phyloP scores from a whole-genome alignment of 192 early-diverging fungal genomes.

The Linnemannia hyalina region DNA sequence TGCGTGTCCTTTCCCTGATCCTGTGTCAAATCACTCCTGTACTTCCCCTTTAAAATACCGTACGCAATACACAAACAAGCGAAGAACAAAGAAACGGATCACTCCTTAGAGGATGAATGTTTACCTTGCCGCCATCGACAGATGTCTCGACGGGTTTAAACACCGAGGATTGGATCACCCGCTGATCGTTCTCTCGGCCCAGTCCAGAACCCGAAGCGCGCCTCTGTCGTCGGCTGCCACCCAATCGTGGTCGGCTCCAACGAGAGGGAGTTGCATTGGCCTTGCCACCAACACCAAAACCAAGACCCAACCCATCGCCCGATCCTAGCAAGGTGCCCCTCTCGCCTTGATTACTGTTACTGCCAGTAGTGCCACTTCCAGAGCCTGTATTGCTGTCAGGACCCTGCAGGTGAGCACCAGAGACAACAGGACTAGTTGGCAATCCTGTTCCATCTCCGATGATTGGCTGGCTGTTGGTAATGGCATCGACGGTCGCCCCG shows the following conservation, averaged over 20 bases:
- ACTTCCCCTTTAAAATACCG: neutral
- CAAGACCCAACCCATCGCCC: conserved; percentile 41
- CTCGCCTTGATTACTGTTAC: neutral
- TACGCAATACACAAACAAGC: neutral
- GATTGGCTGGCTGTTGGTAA: conserved; percentile 4
- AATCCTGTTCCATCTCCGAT: neutral
- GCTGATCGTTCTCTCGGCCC: conserved; percentile 45
- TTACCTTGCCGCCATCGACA: conserved; percentile 34
- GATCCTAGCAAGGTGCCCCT: conserved; percentile 45
- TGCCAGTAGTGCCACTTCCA: conserved; percentile 3
- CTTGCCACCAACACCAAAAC: conserved; percentile 45
- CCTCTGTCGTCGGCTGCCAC: conserved; percentile 20
- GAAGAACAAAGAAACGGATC: neutral
- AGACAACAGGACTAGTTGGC: neutral
- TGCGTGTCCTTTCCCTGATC: neutral
- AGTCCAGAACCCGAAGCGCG: conserved; percentile 35
- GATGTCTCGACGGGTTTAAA: conserved; percentile 38
- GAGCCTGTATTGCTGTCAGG: neutral
- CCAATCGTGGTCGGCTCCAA: conserved; percentile 15
- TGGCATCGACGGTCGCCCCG: conserved; percentile 32
- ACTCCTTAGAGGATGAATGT: neutral
- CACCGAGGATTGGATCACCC: conserved; percentile 48
- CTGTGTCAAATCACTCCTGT: conserved; percentile 2
- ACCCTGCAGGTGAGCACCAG: neutral
- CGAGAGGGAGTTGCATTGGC: conserved; percentile 18